These are phyloP conservation scores for Globisporangium spiculum DNA, from an alignment of 352 stramenopile species.

Conservation along the genomic window DNA sequence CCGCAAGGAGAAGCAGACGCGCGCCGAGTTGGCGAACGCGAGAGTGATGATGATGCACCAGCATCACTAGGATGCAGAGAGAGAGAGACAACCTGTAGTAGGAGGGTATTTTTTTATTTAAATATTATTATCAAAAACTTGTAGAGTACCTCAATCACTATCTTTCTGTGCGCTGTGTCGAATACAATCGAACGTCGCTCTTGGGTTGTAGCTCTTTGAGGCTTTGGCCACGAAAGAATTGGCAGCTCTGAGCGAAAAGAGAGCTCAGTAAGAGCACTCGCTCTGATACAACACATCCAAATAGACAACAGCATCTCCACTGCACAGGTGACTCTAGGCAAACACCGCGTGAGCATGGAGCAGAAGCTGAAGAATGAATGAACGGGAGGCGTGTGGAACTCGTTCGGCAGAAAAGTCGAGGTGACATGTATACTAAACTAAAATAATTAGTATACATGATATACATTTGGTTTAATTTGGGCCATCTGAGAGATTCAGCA, in stretches of 20 bases:
- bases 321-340: no score
- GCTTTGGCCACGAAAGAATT: background rate
- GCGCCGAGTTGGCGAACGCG: background rate
- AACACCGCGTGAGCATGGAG: no score
- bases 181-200: background rate
- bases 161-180: no score
- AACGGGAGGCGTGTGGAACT: no score
- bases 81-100: background rate
- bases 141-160: background rate
- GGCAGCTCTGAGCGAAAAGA: background rate
- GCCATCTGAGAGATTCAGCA: background rate
- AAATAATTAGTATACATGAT: no score
- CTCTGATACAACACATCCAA: no score
- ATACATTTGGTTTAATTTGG: no score
- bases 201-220: background rate
- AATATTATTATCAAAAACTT: background rate
- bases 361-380: no score
- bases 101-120: background rate
- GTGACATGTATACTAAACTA: no score
- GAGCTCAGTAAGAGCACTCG: no score
- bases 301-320: no score
- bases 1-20: constrained; percentile 19
- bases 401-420: no score
- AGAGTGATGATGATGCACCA: constrained; percentile 22
- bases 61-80: constrained; percentile 7